phyloP scores from a whole-genome alignment of 768 basidiomycete species.

The Rhodosporidiobolus sp. region DNA sequence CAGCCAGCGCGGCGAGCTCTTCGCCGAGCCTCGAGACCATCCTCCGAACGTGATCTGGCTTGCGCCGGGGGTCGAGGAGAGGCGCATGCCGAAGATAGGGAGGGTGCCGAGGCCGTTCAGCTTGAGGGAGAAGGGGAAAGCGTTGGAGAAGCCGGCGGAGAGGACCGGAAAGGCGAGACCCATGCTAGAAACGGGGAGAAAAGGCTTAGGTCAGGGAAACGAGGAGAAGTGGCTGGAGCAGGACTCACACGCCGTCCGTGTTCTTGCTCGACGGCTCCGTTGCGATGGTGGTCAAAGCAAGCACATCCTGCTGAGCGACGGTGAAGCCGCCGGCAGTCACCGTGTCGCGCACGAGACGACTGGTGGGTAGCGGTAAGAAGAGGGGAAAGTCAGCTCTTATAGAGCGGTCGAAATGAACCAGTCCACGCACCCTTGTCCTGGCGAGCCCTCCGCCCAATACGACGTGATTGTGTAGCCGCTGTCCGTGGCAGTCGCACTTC shows the following conservation, averaged over 20 bases:
- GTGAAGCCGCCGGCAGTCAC: constrained; percentile 6
- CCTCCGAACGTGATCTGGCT: constrained; percentile 12
- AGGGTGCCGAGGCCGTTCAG: neutral
- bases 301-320: neutral
- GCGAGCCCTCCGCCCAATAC: neutral
- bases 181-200: neutral
- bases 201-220: neutral
- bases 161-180: constrained; percentile 8
- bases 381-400: neutral
- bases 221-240: neutral
- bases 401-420: neutral
- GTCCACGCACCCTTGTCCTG: neutral
- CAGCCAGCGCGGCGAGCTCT: neutral
- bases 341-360: constrained; percentile 12
- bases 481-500: neutral
- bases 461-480: neutral
- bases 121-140: constrained; percentile 18
- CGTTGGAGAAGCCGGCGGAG: constrained; percentile 9
- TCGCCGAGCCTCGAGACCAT: neutral
- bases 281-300: constrained; percentile 1
- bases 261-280: neutral
- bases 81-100: constrained; percentile 1
- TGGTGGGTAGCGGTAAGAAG: neutral
- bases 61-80: neutral
- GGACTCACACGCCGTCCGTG: constrained; percentile 8